Base-by-base conservation (phyloP, 1,139 yeast species). In the Taphrina wiesneri region DNA sequence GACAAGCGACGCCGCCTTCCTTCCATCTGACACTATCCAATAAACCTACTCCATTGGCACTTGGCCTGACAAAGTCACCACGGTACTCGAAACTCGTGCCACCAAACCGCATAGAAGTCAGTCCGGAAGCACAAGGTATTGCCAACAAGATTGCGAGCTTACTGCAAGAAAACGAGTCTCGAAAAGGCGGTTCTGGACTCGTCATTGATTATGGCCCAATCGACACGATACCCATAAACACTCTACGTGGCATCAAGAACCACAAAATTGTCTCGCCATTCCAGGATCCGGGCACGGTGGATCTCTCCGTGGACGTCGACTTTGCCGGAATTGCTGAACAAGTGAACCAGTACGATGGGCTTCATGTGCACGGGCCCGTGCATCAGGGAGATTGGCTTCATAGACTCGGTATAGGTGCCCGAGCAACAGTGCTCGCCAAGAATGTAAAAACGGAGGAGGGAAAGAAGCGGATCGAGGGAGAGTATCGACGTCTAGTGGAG, bases 331-430 rank as follows among this genome's bases (percentile, higher is more conserved):
- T 87, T 65, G 78, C 77, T 34, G 72, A 74, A 9, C 78, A 80
- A 3, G 79, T 80, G 1, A 56, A 68, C 28, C 70, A 72, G 69
- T 32, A 70, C 73, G 69, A 72, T 13, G 77, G 77, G 23, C 76
- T 80, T 0, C 78, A 74, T 69, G 77, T 73, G 3, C 73, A 75
- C 63, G 93, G 91, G 0, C 89, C 93, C 0, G 82, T 83, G 0
- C 85, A 85, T 61, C 96, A 90, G 74, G 95, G 92, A 1, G 90
- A 87, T 72, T 90, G 91, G 86, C 79, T 90, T 34, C 89, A 88
- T 72, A 81, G 82, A 36, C 78, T 89, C 79, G 96, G 96, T 0
- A 84, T 90, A 49, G 92, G 89, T 0, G 83, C 86, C 69, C 79
- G 96, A 46, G 84, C 88, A 19, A 76, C 79, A 1, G 70, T 74